Evolutionary conservation across 83 land plant species (phyloP), one percentile per base, ranked within the genome.

Genomic region (Picea mariana): DNA sequence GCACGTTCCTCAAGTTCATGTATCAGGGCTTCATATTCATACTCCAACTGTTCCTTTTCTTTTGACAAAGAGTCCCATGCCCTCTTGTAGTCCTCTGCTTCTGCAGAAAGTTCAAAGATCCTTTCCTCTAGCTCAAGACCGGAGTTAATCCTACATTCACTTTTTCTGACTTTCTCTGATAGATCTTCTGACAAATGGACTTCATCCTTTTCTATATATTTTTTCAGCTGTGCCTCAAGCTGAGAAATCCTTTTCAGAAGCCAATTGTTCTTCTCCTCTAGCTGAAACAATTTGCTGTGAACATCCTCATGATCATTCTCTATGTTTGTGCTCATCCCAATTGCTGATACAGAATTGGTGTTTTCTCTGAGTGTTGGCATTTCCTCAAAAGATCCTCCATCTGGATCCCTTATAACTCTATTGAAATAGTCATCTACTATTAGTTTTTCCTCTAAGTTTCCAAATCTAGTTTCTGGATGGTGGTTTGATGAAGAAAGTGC

Each of bases 21-120:
- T 49, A 92, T 67, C 31, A 90, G 89, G 27, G 89, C 78, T 84
- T 92, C 92, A 79, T 92, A 92, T 63, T 92, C 88, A 78, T 89
- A 82, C 78, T 92, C 92, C 89, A 88, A 88, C 81, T 90, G 87
- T 75, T 31, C 34, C 34, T 31, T 31, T 31, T 31, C 34, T 31
- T 31, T 31, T 31, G 34, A 31, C 34, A 31, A 31, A 31, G 34
- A 31, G 34, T 31, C 34, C 34, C 34, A 31, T 31, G 34, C 2
- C 34, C 1, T 31, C 2, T 31, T 31, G 2, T 31, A 31, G 34
- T 31, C 34, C 34, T 31, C 2, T 31, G 34, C 34, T 31, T 31
- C 34, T 31, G 2, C 34, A 31, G 2, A 31, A 31, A 31, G 34
- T 31, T 31, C 34, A 31, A 31, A 31, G 34, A 31, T 31, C 34